phyloP scores from a whole-genome alignment of 2,329 filamentous ascomycete genomes.

The Verticillium klebahnii region DNA sequence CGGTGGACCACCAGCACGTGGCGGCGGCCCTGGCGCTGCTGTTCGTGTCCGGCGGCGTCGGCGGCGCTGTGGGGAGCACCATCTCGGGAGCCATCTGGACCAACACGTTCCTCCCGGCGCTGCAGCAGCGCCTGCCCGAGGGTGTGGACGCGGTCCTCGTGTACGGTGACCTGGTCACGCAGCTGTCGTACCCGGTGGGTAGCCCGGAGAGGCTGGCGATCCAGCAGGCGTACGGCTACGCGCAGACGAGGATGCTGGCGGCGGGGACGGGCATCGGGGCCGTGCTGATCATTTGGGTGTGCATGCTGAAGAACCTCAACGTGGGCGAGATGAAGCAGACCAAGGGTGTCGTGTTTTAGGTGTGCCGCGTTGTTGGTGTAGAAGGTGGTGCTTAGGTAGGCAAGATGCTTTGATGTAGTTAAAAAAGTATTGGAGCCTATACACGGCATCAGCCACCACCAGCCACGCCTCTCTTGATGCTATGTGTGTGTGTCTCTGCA shows the following conservation, averaged over 20 bases:
- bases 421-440: too few relatives aligned
- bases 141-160: slow-evolving; percentile 37
- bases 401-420: too few relatives aligned
- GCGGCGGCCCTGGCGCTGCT: slow-evolving; percentile 24
- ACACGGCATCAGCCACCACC: too few relatives aligned
- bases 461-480: not conserved
- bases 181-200: slow-evolving; percentile 45
- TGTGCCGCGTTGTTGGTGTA: not conserved
- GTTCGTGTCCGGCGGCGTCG: slow-evolving; percentile 20
- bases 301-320: slow-evolving; percentile 46
- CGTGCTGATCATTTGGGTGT: slow-evolving; percentile 28
- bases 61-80: slow-evolving; percentile 21
- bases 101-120: slow-evolving; percentile 30
- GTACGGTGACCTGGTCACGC: slow-evolving; percentile 46
- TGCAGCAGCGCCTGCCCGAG: slow-evolving; percentile 45
- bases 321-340: slow-evolving; percentile 42
- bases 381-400: too few relatives aligned
- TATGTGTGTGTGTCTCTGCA: not conserved
- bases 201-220: slow-evolving; percentile 44
- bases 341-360: slow-evolving; percentile 46
- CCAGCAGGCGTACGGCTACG: slow-evolving; percentile 52
- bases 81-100: slow-evolving; percentile 27
- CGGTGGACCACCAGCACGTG: slow-evolving; percentile 25
- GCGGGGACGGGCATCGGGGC: slow-evolving; percentile 27
- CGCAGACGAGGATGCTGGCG: slow-evolving; percentile 44